Evolutionary conservation across 192 early-diverging fungal genomes (phyloP).

Genomic region (Thamnidium elegans): DNA sequence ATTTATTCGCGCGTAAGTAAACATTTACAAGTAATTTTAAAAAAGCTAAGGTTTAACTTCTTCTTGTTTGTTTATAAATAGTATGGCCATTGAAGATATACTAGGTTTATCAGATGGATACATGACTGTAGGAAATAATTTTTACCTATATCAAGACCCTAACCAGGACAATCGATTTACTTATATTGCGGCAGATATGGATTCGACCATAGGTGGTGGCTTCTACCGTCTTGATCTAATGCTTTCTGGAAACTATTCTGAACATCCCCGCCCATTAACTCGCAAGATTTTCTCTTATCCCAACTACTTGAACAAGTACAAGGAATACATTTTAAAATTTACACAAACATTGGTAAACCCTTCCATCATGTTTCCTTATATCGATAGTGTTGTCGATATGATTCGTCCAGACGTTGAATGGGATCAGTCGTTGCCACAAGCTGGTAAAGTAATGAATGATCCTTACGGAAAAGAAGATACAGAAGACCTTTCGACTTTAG

Average conservation of each 20-base stretch:
- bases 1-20: slow-evolving; percentile 14
- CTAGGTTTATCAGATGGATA: slow-evolving; percentile 10
- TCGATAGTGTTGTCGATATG: slow-evolving; percentile 10
- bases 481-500: too few species aligned
- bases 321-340: neutral
- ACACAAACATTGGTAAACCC: neutral
- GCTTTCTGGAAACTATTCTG: slow-evolving; percentile 12
- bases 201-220: neutral
- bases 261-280: slow-evolving; percentile 16
- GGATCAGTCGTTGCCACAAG: neutral
- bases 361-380: neutral
- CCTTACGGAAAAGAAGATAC: too few species aligned
- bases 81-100: slow-evolving; percentile 13
- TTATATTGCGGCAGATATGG: slow-evolving; percentile 5
- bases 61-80: slow-evolving; percentile 2
- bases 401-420: slow-evolving; percentile 15
- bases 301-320: neutral
- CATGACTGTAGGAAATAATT: slow-evolving; percentile 8
- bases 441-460: too few species aligned
- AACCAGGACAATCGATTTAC: neutral
- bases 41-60: neutral
- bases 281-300: neutral
- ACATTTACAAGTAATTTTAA: neutral
- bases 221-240: neutral
- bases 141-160: slow-evolving; percentile 11